A percentile compares a stretch with the other conserved stretches of the same genome.
phyloP scores from a whole-genome alignment of 371 early-diverging fungal genomes.

The Mortierella sp. region DNA sequence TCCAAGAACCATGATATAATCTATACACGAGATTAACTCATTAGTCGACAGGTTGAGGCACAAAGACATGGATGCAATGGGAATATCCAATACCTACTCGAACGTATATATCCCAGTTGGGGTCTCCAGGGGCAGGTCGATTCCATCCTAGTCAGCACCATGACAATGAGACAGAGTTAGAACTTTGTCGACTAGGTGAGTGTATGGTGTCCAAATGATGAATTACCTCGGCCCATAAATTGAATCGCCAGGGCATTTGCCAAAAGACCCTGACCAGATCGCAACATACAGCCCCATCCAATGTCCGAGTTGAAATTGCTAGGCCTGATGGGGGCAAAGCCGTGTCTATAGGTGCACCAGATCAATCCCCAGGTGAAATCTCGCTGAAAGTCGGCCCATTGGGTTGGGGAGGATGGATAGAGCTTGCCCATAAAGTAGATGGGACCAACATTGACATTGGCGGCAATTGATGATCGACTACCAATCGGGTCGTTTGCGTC shows the following conservation, averaged over 20 bases:
- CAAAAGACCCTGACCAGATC: constrained; percentile 94
- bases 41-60: not conserved
- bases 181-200: not conserved
- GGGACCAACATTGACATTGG: constrained; percentile 24
- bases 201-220: not conserved
- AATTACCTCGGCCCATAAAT: constrained; percentile 72
- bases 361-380: constrained; percentile 55
- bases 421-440: constrained; percentile 50
- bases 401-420: constrained; percentile 44
- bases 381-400: constrained; percentile 48
- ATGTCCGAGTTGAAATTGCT: constrained; percentile 85
- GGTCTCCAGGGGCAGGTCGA: constrained; percentile 52
- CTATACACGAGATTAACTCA: constrained; percentile 36
- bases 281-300: constrained; percentile 98
- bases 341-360: constrained; percentile 95
- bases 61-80: too few relatives aligned
- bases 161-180: not conserved
- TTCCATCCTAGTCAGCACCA: constrained; percentile 60
- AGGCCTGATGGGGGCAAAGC: constrained; percentile 85
- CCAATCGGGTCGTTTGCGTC: constrained; percentile 32
- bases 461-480: constrained; percentile 24
- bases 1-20: constrained; percentile 89
- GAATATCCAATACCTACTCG: constrained; percentile 44
- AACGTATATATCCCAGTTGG: constrained; percentile 55
- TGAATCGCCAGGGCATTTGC: constrained; percentile 85